Percentiles rank a stretch among this genome's conserved stretches.
Evolutionary conservation across 1,284 basidiomycete genomes (phyloP).

Genomic region (Puccinia coronata): DNA sequence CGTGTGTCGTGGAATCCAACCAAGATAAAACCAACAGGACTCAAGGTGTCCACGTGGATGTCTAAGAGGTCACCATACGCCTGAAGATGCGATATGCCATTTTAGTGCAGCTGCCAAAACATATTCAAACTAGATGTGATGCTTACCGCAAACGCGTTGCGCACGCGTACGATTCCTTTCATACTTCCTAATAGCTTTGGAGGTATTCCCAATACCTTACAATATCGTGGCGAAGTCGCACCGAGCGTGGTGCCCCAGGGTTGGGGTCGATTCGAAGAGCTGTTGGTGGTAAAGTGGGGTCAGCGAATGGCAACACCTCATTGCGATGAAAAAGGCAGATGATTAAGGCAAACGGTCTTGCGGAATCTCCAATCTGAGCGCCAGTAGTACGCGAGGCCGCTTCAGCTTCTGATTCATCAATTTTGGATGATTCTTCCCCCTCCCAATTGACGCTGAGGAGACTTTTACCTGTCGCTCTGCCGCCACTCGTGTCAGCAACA

Average conservation of each 20-base stretch:
- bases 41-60: slow-evolving; percentile 47
- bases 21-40: slow-evolving; percentile 44
- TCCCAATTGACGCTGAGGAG: slow-evolving; percentile 32
- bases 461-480: slow-evolving; percentile 1
- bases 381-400: background rate
- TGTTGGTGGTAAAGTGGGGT: too few species aligned
- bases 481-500: slow-evolving; percentile 25
- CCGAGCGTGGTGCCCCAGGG: background rate
- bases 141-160: slow-evolving; percentile 45
- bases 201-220: slow-evolving; percentile 39
- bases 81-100: background rate
- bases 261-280: background rate
- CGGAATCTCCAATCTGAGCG: background rate
- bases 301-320: background rate
- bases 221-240: slow-evolving; percentile 26
- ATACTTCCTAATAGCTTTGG: slow-evolving; percentile 47
- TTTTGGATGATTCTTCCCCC: background rate
- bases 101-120: background rate
- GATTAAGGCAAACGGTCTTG: background rate
- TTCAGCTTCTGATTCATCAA: background rate
- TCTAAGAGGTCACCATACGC: slow-evolving; percentile 39
- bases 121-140: background rate
- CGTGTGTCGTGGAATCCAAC: slow-evolving; percentile 43
- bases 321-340: background rate
- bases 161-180: slow-evolving; percentile 48